Evolutionary conservation across 768 basidiomycete genomes (phyloP), one percentile per base, ranked within the genome.

Genomic region (Hortiboletus campestris): DNA sequence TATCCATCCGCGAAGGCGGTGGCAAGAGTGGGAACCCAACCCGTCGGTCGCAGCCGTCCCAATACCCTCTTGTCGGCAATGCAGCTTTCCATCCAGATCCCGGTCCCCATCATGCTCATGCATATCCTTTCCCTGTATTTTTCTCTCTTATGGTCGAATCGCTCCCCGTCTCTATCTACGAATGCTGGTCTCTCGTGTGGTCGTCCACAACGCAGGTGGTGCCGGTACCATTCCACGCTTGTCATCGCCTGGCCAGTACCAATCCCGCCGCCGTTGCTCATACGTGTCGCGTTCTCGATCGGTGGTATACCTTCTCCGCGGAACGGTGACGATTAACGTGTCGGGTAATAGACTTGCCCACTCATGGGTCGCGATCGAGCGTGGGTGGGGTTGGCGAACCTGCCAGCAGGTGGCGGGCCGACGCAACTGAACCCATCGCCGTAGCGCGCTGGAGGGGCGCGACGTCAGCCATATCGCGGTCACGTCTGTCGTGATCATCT

Each of bases 21-120:
- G n/a, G n/a, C n/a, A n/a, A n/a, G n/a, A n/a, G n/a, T n/a, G n/a
- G n/a, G n/a, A n/a, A n/a, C n/a, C n/a, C n/a, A n/a, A n/a, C n/a
- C n/a, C n/a, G n/a, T n/a, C n/a, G n/a, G n/a, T n/a, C n/a, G n/a
- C n/a, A n/a, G n/a, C n/a, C n/a, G n/a, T n/a, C n/a, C n/a, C n/a
- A n/a, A n/a, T n/a, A n/a, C n/a, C 55, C 45, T 32, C 5, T 25
- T 31, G 49, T 6, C 2, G 40, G 29, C 7, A 50, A 46, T 0
- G 56, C 56, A 51, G 46, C 71, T 69, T 19, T 65, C 64, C 51
- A 69, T 75, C 74, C 12, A 77, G 58, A 11, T 75, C n/a, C n/a
- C n/a, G n/a, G n/a, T n/a, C n/a, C n/a, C n/a, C n/a, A n/a, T n/a
- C 75, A 8, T 78, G 74, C 4, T 80, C 79, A 14, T 64, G 64